Percentiles rank a stretch among this genome's conserved stretches.
Evolutionary conservation across 208 protist species (phyloP).

Genomic region (Tritrichomonas musculus): DNA sequence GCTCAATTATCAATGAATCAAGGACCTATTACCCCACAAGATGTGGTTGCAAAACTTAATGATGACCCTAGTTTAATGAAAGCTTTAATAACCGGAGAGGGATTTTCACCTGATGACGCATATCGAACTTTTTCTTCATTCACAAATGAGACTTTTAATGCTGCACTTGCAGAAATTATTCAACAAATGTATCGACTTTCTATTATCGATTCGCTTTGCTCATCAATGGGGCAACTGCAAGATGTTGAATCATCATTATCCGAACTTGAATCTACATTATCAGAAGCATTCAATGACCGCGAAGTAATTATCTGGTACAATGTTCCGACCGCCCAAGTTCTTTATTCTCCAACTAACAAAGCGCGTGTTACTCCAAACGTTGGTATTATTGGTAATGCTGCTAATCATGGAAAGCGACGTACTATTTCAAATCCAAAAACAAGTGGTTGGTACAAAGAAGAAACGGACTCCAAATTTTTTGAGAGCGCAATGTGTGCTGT

Average conservation of each 20-base stretch:
- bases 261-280: neutral
- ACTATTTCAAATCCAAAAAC: slow-evolving; percentile 15
- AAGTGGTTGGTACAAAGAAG: slow-evolving; percentile 1
- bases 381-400: neutral
- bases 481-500: neutral
- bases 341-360: slow-evolving; percentile 1
- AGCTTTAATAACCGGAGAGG: neutral
- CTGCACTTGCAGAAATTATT: neutral
- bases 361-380: neutral
- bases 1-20: neutral
- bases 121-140: slow-evolving; percentile 29
- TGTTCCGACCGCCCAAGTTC: neutral
- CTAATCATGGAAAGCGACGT: neutral
- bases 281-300: neutral
- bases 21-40: neutral
- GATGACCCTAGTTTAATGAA: neutral
- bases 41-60: neutral
- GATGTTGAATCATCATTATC: neutral
- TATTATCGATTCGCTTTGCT: slow-evolving; percentile 12
- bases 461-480: neutral
- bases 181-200: neutral
- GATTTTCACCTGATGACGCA: neutral
- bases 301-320: neutral
- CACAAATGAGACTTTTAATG: neutral
- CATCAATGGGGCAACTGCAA: slow-evolving; percentile 14